Conservation (phyloP, 345 rosid species). For the Boechera stricta region DNA sequence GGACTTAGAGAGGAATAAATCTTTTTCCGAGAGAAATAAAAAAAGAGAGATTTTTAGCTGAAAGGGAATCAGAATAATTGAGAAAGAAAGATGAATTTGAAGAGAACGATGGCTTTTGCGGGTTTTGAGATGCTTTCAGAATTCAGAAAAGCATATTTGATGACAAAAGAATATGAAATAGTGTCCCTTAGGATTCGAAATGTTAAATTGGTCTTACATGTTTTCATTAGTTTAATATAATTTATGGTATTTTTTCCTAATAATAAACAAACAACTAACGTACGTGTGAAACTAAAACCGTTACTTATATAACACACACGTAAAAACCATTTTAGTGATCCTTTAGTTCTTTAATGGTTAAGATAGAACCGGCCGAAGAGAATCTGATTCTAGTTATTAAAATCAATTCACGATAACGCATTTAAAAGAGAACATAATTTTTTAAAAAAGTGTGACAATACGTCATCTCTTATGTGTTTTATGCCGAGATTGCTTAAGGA, state of each 20-base stretch:
- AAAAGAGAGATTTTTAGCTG: conserved; percentile 14
- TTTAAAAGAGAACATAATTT: not conserved
- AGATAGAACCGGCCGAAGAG: conserved; percentile 15
- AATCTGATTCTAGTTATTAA: conserved; percentile 24
- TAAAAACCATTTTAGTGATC: not conserved
- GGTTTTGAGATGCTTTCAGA: conserved; percentile 26
- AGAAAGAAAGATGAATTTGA: conserved; percentile 17
- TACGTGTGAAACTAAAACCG: not conserved
- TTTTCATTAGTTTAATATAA: not conserved
- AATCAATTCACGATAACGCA: not conserved
- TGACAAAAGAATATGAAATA: conserved; percentile 27
- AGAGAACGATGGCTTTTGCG: conserved; percentile 26
- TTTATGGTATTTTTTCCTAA: not conserved
- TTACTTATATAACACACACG: not conserved
- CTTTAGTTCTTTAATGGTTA: not conserved
- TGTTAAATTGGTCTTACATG: conserved; percentile 27
- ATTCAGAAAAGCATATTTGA: conserved; percentile 35
- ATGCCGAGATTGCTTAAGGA: not conserved
- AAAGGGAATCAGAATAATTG: conserved; percentile 41
- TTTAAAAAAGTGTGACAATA: not conserved
- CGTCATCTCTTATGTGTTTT: not conserved
- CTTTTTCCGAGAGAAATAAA: conserved; percentile 15
- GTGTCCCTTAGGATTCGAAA: conserved; percentile 29
- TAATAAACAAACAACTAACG: not conserved
- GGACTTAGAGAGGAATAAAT: conserved; percentile 41